A percentile compares a stretch with the other conserved stretches of the same genome.
phyloP scores from a whole-genome alignment of 306 rosid species.

The Trifolium fragiferum region DNA sequence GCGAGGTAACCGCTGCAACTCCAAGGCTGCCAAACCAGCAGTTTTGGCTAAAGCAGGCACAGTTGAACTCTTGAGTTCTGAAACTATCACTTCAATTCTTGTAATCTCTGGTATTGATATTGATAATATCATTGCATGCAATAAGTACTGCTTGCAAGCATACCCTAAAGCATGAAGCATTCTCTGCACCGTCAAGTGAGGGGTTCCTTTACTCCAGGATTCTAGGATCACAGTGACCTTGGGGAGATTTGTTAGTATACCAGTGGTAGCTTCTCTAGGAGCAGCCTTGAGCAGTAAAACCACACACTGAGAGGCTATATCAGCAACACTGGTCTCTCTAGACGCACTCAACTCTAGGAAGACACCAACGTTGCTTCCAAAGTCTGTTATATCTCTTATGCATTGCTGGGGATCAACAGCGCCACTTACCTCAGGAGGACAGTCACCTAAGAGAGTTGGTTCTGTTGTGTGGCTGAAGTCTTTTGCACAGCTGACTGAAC shows the following conservation, averaged over 20 bases:
- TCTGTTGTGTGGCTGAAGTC: conserved; percentile 63
- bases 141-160: conserved; percentile 83
- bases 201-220: conserved; percentile 67
- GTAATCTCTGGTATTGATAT: conserved; percentile 78
- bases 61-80: conserved; percentile 79
- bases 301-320: conserved; percentile 82
- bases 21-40: conserved; percentile 75
- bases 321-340: conserved; percentile 60
- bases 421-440: conserved; percentile 54
- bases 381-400: conserved; percentile 83
- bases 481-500: conserved; percentile 67
- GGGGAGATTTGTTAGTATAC: conserved; percentile 82
- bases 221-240: conserved; percentile 74
- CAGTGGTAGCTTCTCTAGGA: conserved; percentile 93
- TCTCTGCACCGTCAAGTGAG: conserved; percentile 66
- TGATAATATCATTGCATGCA: conserved; percentile 89
- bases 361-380: conserved; percentile 76
- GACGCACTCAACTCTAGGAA: conserved; percentile 76
- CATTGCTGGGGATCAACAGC: conserved; percentile 72
- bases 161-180: conserved; percentile 80
- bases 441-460: conserved; percentile 69
- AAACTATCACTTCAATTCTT: conserved; percentile 69
- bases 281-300: conserved; percentile 81
- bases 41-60: conserved; percentile 64
- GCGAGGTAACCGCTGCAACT: conserved; percentile 94